phyloP scores from a whole-genome alignment of 176 grass and related monocot species.

The Oryza australiensis region DNA sequence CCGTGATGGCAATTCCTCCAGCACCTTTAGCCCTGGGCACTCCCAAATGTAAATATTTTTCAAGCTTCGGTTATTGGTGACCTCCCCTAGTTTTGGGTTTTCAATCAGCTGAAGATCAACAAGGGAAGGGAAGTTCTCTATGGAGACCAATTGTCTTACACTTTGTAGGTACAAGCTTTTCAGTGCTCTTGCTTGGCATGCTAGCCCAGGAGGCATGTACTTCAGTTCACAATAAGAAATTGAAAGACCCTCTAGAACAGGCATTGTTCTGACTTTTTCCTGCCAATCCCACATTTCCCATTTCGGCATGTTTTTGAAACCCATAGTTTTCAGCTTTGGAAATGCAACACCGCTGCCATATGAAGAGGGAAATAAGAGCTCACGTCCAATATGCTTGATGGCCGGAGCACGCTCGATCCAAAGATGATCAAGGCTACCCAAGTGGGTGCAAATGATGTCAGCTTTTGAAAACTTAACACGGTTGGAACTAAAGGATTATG shows the following conservation, averaged over 20 bases:
- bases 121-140: conserved; percentile 16
- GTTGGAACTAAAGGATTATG: no score
- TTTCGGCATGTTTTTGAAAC: not conserved
- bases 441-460: no score
- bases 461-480: no score
- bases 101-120: not conserved
- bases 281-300: conserved; percentile 40
- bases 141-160: not conserved
- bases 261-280: not conserved
- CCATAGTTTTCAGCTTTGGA: not conserved
- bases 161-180: not conserved
- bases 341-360: not conserved
- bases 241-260: not conserved
- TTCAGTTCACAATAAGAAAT: conserved; percentile 4
- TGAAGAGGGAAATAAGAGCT: not conserved
- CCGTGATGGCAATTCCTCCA: not conserved
- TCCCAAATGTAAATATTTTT: not conserved
- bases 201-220: conserved; percentile 4
- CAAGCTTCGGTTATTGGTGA: not conserved
- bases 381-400: not conserved
- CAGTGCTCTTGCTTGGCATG: not conserved
- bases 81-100: not conserved
- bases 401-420: not conserved
- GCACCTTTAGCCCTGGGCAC: not conserved
- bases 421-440: not conserved